Evolutionary conservation across 768 basidiomycete genomes (phyloP).

Genomic region (Boletus edulis): DNA sequence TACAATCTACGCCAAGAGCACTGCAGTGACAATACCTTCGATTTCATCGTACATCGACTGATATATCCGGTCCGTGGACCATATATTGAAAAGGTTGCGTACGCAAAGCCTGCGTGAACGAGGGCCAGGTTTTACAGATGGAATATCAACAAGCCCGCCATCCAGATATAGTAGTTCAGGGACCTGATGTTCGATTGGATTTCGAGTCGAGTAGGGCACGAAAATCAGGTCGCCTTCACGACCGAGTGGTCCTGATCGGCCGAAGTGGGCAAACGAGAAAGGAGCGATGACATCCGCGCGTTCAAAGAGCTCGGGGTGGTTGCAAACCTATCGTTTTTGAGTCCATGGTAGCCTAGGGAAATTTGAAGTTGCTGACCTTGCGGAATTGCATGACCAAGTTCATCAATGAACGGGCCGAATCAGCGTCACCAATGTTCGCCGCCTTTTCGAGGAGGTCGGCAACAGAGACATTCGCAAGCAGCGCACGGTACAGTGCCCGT

Average conservation of each 20-base stretch:
- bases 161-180: constrained; percentile 78
- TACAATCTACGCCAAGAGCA: neutral
- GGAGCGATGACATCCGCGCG: constrained; percentile 94
- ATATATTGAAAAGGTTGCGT: constrained; percentile 80
- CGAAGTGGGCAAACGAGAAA: constrained; percentile 84
- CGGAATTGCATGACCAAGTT: constrained; percentile 99
- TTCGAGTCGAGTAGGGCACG: constrained; percentile 82
- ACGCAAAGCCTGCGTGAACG: constrained; percentile 55
- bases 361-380: constrained; percentile 53
- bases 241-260: constrained; percentile 73
- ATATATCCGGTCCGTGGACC: constrained; percentile 81
- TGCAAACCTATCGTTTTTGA: constrained; percentile 69
- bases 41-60: constrained; percentile 57
- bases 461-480: constrained; percentile 92
- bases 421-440: constrained; percentile 84
- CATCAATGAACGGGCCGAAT: constrained; percentile 93
- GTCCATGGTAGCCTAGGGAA: constrained; percentile 1
- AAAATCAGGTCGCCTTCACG: constrained; percentile 86
- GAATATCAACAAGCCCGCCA: constrained; percentile 68
- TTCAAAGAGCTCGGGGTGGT: constrained; percentile 97
- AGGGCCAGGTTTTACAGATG: constrained; percentile 48
- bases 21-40: constrained; percentile 43
- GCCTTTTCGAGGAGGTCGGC: constrained; percentile 93
- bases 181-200: constrained; percentile 76
- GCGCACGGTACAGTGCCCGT: constrained; percentile 81